These are phyloP conservation scores for Musa schizocarpa DNA, from an alignment of 176 grass and related monocot genomes.

Conservation along the genomic window DNA sequence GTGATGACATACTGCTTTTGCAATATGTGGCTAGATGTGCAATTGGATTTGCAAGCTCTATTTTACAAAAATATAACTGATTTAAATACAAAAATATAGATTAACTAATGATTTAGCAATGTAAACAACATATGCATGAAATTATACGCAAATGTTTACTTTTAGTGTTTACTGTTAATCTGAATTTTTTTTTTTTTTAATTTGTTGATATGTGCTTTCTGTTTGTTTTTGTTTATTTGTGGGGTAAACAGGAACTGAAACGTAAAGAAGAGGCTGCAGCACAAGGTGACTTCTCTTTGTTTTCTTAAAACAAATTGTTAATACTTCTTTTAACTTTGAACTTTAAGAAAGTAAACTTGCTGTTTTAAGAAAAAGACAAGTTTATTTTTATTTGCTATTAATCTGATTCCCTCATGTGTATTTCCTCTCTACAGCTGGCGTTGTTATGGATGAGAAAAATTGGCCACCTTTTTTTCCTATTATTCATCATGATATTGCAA, in stretches of 20 bases:
- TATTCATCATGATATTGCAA: conserved; percentile 68
- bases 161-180: neutral
- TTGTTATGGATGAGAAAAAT: conserved; percentile 55
- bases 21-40: too few species aligned
- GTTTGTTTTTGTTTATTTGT: neutral
- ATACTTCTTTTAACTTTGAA: neutral
- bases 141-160: neutral
- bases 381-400: neutral
- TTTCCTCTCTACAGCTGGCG: conserved; percentile 30
- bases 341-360: neutral
- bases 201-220: neutral
- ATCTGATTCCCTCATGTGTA: neutral
- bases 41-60: too few species aligned
- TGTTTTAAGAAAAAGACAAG: neutral
- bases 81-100: too few species aligned
- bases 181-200: neutral
- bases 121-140: too few species aligned
- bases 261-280: conserved; percentile 43
- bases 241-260: conserved; percentile 39
- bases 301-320: neutral
- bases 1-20: too few species aligned
- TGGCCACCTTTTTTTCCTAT: conserved; percentile 74
- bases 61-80: too few species aligned
- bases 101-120: too few species aligned
- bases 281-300: conserved; percentile 9